phyloP scores from a whole-genome alignment of 1,284 basidiomycete genomes.

The Fomitopsis pinicola region DNA sequence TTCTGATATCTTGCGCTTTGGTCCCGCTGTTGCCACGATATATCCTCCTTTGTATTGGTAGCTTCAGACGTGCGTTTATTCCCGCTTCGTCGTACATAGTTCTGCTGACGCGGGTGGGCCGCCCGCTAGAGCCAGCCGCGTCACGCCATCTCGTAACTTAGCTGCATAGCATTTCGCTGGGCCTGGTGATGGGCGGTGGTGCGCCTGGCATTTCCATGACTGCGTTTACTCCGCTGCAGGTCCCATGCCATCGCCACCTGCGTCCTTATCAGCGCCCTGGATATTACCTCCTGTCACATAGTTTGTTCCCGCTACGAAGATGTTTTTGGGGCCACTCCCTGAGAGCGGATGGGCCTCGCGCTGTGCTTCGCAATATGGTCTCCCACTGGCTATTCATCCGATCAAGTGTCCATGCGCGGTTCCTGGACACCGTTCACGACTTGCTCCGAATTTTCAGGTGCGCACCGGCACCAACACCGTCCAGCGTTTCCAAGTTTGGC shows the following conservation, averaged over 20 bases:
- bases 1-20: background rate
- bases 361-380: background rate
- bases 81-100: constrained; percentile 1
- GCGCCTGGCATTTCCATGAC: background rate
- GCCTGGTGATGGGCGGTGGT: background rate
- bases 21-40: background rate
- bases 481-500: no score
- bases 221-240: background rate
- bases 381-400: background rate
- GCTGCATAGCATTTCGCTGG: background rate
- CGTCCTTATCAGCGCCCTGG: constrained; percentile 1
- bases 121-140: background rate
- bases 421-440: no score
- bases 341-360: background rate
- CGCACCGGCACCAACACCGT: no score
- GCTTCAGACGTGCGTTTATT: constrained; percentile 2
- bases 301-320: background rate
- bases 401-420: background rate
- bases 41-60: constrained; percentile 2
- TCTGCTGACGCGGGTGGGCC: background rate
- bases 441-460: no score
- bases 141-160: background rate
- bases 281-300: background rate
- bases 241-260: background rate
- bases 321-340: background rate